A percentile compares a stretch with the other conserved stretches of the same genome.
Conservation (phyloP, 306 rosid genomes). For the Castanea crenata region DNA sequence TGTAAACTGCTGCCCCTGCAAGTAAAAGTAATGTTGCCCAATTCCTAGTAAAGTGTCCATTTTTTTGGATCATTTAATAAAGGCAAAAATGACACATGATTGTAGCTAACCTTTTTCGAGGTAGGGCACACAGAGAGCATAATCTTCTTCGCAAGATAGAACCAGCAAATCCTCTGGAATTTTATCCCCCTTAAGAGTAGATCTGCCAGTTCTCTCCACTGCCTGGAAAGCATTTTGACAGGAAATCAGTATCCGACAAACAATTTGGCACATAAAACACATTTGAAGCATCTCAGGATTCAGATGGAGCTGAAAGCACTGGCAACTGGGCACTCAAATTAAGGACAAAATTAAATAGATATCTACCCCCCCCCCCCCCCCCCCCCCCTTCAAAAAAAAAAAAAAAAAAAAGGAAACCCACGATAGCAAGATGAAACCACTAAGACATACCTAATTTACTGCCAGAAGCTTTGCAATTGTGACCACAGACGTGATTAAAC, state of each 20-base stretch:
- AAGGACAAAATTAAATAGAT: not conserved
- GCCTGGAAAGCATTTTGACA: conserved; percentile 39
- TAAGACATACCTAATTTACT: not conserved
- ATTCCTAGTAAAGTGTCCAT: conserved; percentile 5
- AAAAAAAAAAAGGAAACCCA: not conserved
- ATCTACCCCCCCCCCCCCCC: too few relatives aligned
- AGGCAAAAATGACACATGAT: conserved; percentile 5
- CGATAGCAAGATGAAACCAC: not conserved
- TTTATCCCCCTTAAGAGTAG: conserved; percentile 47
- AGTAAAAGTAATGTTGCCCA: conserved; percentile 14
- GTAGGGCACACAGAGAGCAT: conserved; percentile 62
- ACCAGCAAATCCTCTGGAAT: conserved; percentile 71
- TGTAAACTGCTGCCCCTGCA: conserved; percentile 77
- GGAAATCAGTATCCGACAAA: not conserved
- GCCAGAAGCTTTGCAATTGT: not conserved
- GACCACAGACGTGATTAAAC: not conserved
- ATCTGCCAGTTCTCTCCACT: conserved; percentile 66
- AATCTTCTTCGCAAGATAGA: conserved; percentile 91
- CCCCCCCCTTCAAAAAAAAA: not conserved
- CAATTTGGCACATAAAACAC: not conserved
- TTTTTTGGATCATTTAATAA: not conserved
- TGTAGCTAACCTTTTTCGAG: conserved; percentile 72
- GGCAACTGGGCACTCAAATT: conserved; percentile 9
- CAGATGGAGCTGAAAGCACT: conserved; percentile 18
- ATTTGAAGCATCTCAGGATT: not conserved